These are phyloP conservation scores for Candida railenensis DNA, from an alignment of 805 yeast species.

Conservation along the genomic window DNA sequence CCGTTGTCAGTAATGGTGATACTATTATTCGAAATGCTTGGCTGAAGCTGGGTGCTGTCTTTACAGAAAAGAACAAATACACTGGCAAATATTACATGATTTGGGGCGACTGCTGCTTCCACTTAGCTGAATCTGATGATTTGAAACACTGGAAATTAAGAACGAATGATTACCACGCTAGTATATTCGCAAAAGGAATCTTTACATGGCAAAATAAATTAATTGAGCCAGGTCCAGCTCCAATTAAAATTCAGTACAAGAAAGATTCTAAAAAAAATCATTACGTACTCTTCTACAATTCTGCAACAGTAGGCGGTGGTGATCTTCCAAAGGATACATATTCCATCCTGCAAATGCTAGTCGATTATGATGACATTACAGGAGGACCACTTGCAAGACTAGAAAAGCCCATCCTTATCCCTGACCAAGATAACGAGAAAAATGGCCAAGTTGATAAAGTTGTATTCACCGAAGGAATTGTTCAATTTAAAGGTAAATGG, in stretches of 20 bases:
- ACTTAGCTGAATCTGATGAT: slow-evolving; percentile 35
- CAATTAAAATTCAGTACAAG: slow-evolving; percentile 29
- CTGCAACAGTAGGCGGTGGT: slow-evolving; percentile 38
- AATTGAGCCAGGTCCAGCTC: slow-evolving; percentile 44
- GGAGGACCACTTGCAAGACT: slow-evolving; percentile 38
- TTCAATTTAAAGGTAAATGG: slow-evolving; percentile 42
- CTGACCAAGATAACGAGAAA: slow-evolving; percentile 32
- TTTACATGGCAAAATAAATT: slow-evolving; percentile 33
- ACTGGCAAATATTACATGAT: slow-evolving; percentile 42
- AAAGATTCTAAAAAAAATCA: slow-evolving; percentile 20
- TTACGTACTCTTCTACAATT: slow-evolving; percentile 38
- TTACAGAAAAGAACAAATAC: slow-evolving; percentile 23
- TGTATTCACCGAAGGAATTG: slow-evolving; percentile 43
- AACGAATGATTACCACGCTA: slow-evolving; percentile 16
- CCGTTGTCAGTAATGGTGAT: slow-evolving; percentile 21
- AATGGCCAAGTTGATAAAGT: slow-evolving; percentile 41
- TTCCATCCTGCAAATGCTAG: slow-evolving; percentile 37
- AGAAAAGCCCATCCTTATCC: slow-evolving; percentile 34
- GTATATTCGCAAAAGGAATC: slow-evolving; percentile 26
- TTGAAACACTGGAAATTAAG: slow-evolving; percentile 31
- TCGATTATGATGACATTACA: slow-evolving; percentile 35
- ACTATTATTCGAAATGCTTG: slow-evolving; percentile 29
- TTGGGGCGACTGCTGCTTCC: slow-evolving; percentile 42
- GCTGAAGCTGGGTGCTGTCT: slow-evolving; percentile 44
- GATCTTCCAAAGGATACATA: slow-evolving; percentile 30